Percentiles rank a stretch among this genome's conserved stretches.
These are phyloP conservation scores for Dipodascus geniculatus DNA, from an alignment of 805 yeast species.

Conservation along the genomic window DNA sequence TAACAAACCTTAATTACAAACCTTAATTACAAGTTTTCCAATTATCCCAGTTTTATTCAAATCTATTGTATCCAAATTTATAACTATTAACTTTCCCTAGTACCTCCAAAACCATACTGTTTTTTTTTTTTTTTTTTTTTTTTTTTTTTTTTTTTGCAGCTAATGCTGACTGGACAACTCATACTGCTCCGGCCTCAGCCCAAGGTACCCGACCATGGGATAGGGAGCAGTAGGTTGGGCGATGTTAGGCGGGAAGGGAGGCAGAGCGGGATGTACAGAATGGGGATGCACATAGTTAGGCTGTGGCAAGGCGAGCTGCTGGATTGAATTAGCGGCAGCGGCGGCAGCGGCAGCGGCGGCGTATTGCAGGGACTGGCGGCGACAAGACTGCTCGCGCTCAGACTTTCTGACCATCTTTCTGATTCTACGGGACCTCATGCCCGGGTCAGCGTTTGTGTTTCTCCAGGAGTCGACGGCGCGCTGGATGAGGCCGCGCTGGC, in stretches of 20 bases:
- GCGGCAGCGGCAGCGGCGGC: slow-evolving; percentile 5
- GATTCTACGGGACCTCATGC: slow-evolving; percentile 30
- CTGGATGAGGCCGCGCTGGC: slow-evolving; percentile 32
- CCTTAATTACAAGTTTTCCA: no score
- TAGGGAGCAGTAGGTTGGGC: no score
- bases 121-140: no score
- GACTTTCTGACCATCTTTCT: slow-evolving; percentile 13
- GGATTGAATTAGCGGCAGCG: slow-evolving; percentile 1
- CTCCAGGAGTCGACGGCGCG: slow-evolving; percentile 40
- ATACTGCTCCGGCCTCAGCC: no score
- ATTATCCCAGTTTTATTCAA: no score
- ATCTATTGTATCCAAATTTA: no score
- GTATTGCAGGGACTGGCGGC: slow-evolving; percentile 11
- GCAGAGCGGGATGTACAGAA: background rate
- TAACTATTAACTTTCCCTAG: no score
- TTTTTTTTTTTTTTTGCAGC: no score
- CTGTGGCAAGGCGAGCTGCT: background rate
- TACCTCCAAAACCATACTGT: no score
- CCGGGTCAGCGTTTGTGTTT: slow-evolving; percentile 30
- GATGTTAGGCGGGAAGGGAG: background rate
- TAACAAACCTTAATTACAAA: no score
- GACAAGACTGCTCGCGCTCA: background rate
- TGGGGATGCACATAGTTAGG: background rate
- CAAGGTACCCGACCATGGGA: no score
- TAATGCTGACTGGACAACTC: no score